Base-by-base conservation (phyloP, 2,329 filamentous ascomycete species). In the Beauveria sp. region DNA sequence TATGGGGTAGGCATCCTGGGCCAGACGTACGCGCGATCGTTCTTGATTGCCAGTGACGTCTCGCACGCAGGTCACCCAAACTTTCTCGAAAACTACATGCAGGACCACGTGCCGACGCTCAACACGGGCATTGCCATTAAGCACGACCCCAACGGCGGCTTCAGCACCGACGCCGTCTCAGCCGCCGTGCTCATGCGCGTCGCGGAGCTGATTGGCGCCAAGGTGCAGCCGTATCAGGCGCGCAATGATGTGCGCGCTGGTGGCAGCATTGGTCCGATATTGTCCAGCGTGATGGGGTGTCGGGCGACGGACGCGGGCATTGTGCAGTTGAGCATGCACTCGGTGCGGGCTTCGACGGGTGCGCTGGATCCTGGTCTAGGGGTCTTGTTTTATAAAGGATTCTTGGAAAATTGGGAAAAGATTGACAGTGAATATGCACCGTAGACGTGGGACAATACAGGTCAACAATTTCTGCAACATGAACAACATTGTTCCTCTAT, bases 41-140 rank as follows among this genome's bases (percentile, higher is more conserved):
- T 97, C 83, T 82, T 98, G 65, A 83, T 97, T 62, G 96, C 90
- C 1, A 90, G 91, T 24, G 95, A 99, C 71, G 95, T 99, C 61
- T 95, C 88, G 7, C 95, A 98, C 75, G 91, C 93, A 43, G 89
- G 93, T 9, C 93, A 97, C 77, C 95, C 95, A 62, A 98, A 98
- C 79, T 98, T 97, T 79, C 77, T 91, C 0, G 82, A 82, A 65
- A 85, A 83, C 26, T 98, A 98, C 76, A 86, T 97, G 22, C 83
- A 90, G 62, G 88, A 90, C 68, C 95, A 99, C 76, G 81, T 90
- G 2, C 93, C 95, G 1, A 84, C 90, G 62, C 83, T 99, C 60
- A 99, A 99, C 73, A 85, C 95, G 31, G 95, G 95, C 42, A 83
- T 96, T 38, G 85, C 87, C 18, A 81, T 99, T 46, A 87, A 86